A percentile compares a stretch with the other conserved stretches of the same genome.
phyloP scores from a whole-genome alignment of 495 filamentous ascomycete genomes.

The Parathielavia hyrcaniae region DNA sequence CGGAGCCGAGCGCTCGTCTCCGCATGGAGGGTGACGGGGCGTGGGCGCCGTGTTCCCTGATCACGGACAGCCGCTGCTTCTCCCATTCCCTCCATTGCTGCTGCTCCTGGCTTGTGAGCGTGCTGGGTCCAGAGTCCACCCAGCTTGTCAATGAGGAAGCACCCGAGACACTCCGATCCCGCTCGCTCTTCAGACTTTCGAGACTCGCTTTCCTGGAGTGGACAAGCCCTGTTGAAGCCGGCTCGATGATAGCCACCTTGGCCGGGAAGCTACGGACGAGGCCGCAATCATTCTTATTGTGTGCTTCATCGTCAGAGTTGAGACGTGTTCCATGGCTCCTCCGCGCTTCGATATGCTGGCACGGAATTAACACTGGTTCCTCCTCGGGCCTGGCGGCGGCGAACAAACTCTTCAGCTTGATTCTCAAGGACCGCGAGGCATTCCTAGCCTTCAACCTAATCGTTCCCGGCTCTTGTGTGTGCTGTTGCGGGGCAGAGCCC shows the following conservation, averaged over 20 bases:
- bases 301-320: background rate
- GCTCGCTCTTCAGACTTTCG: slow-evolving; percentile 45
- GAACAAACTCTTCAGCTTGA: slow-evolving; percentile 56
- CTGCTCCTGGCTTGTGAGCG: slow-evolving; percentile 37
- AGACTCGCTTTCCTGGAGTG: slow-evolving; percentile 47
- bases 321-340: slow-evolving; percentile 37
- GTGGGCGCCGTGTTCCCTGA: slow-evolving; percentile 55
- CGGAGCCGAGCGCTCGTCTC: slow-evolving; percentile 19
- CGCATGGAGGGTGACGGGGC: slow-evolving; percentile 39
- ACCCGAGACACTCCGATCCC: slow-evolving; percentile 42
- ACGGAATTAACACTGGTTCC: slow-evolving; percentile 37
- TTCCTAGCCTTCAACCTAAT: slow-evolving; percentile 52
- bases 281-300: slow-evolving; percentile 22
- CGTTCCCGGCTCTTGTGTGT: slow-evolving; percentile 28
- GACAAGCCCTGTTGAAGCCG: slow-evolving; percentile 36
- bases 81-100: slow-evolving; percentile 42
- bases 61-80: slow-evolving; percentile 56
- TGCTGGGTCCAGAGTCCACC: slow-evolving; percentile 54
- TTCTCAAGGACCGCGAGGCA: slow-evolving; percentile 56
- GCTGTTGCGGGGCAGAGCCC: slow-evolving; percentile 20
- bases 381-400: slow-evolving; percentile 40
- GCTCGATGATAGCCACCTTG: slow-evolving; percentile 37
- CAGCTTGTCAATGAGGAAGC: slow-evolving; percentile 70
- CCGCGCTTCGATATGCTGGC: slow-evolving; percentile 47
- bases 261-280: slow-evolving; percentile 40